Base-by-base conservation (phyloP, 2,329 filamentous ascomycete species). In the Fusarium sp. region DNA sequence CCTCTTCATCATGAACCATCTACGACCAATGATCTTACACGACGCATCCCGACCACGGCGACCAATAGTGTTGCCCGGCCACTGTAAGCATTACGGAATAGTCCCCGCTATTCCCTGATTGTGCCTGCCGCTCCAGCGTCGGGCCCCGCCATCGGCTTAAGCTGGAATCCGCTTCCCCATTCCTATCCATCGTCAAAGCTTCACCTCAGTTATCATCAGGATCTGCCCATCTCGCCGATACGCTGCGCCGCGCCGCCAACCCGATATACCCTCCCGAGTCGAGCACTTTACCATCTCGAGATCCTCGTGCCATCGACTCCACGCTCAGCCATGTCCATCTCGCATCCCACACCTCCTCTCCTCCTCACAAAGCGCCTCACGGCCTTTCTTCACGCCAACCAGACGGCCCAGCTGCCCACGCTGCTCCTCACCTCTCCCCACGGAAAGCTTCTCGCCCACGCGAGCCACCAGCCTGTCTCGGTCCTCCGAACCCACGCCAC, bases 341-440 rank as follows among this genome's bases (percentile, higher is more conserved):
- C 80, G 22, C 79, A 79, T 59, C 84, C 86, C 27, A 86, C 87
- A 40, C 88, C 89, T 40, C 88, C 89, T 29, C 85, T 91, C 67
- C 86, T 95, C 83, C 86, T 94, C 70, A 91, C 89, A 38, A 92
- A 91, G 80, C 89, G 89, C 70, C 87, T 92, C 74, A 91, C 90
- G 31, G 83, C 87, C 68, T 92, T 92, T 81, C 88, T 92, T 56
- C 85, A 87, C 78, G 83, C 87, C 70, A 89, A 91, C 80, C 88
- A 90, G 73, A 88, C 88, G 9, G 80, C 89, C 5, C 84, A 88
- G 69, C 85, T 92, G 35, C 89, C 89, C 69, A 90, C 90, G 4
- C 86, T 90, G 65, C 86, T 91, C 69, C 85, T 92, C 52, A 88
- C 89, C 56, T 90, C 89, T 4, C 85, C 87, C 1, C 87, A 88